Conservation (phyloP, 1,139 yeast species). For the Protomyces inouyei region DNA sequence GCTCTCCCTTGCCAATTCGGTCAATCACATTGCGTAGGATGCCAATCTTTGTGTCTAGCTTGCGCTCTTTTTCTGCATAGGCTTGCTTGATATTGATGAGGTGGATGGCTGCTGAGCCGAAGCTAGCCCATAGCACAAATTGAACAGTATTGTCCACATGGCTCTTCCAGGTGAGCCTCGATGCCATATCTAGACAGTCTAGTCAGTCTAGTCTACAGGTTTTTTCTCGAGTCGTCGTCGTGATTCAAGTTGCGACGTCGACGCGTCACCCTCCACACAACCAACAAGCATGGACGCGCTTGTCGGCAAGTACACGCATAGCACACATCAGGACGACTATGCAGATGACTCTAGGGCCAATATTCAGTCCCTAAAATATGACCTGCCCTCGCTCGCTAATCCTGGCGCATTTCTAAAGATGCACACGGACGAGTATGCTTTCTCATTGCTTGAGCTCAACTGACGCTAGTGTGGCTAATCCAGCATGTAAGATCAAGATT, state of each 20-base stretch:
- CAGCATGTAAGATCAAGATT: slow-evolving; percentile 90
- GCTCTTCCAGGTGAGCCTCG: slow-evolving; percentile 6
- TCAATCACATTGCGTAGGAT: slow-evolving; percentile 13
- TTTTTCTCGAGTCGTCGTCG: background rate
- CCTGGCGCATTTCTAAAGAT: slow-evolving; percentile 29
- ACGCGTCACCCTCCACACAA: background rate
- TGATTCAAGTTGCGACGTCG: background rate
- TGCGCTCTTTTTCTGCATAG: slow-evolving; percentile 15
- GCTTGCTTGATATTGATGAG: slow-evolving; percentile 23
- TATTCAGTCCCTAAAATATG: slow-evolving; percentile 9
- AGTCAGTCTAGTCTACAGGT: background rate
- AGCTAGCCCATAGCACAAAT: slow-evolving; percentile 22
- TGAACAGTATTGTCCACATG: slow-evolving; percentile 20
- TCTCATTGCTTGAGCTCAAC: slow-evolving; percentile 7
- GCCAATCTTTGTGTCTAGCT: slow-evolving; percentile 17
- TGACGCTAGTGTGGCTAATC: slow-evolving; percentile 46
- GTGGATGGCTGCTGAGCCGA: slow-evolving; percentile 23
- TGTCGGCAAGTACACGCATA: background rate
- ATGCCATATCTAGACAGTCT: background rate
- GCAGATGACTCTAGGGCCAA: background rate
- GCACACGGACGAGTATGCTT: slow-evolving; percentile 16
- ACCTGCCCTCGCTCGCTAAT: slow-evolving; percentile 22
- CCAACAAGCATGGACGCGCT: background rate
- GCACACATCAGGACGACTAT: background rate
- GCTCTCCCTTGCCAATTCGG: slow-evolving; percentile 19